phyloP scores from a whole-genome alignment of 2,329 filamentous ascomycete species.

The Fusarium liriodendri region DNA sequence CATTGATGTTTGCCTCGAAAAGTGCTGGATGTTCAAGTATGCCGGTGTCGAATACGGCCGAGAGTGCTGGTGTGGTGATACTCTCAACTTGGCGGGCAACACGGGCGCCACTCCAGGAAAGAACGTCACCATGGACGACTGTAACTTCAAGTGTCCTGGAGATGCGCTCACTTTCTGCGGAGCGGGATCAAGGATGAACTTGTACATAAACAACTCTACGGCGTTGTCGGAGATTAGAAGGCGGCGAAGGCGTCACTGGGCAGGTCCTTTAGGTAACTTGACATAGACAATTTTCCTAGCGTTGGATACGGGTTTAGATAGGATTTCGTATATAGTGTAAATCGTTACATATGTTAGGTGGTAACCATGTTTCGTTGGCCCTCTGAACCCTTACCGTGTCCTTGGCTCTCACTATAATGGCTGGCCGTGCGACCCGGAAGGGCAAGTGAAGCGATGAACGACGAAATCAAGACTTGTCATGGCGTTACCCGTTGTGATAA shows the following conservation, averaged over 20 bases:
- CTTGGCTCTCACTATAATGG: no score
- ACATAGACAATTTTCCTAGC: background rate
- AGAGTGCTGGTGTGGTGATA: conserved; percentile 53
- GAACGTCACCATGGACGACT: conserved; percentile 47
- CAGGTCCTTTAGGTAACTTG: background rate
- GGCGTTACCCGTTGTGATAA: no score
- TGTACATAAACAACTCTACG: conserved; percentile 45
- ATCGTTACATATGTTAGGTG: no score
- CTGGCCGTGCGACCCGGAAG: no score
- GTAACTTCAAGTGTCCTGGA: conserved; percentile 50
- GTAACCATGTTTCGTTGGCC: no score
- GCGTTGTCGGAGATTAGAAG: conserved; percentile 17
- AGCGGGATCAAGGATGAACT: conserved; percentile 44
- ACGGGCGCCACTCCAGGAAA: conserved; percentile 36
- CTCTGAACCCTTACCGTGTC: no score
- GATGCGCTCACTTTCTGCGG: conserved; percentile 48
- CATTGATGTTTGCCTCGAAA: conserved; percentile 47
- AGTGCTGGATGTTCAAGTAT: conserved; percentile 49
- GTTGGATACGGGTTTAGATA: background rate
- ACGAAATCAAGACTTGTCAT: no score
- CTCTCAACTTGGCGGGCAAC: conserved; percentile 44
- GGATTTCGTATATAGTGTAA: no score
- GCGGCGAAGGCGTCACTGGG: conserved; percentile 12
- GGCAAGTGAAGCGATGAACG: no score
- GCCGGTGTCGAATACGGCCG: conserved; percentile 53